Conservation (phyloP, 805 yeast species). For the Barnettozyma populi region DNA sequence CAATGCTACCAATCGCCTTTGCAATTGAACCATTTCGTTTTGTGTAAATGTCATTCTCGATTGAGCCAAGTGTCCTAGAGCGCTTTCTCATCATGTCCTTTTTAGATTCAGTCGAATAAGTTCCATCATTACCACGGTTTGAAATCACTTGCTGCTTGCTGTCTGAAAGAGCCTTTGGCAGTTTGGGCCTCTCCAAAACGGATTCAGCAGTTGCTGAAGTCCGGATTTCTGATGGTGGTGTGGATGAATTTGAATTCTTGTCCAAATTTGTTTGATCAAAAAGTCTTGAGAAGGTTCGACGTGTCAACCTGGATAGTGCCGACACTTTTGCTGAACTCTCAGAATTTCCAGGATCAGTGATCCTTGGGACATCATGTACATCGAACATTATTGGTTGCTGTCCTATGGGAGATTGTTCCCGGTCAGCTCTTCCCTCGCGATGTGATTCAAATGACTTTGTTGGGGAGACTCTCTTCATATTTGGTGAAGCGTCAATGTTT, state of each 20-base stretch:
- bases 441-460: conserved; percentile 15
- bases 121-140: neutral
- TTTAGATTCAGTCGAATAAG: neutral
- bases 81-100: conserved; percentile 20
- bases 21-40: conserved; percentile 34
- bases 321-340: conserved; percentile 8
- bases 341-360: conserved; percentile 6
- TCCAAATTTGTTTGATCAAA: conserved; percentile 10
- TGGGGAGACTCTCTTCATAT: conserved; percentile 17
- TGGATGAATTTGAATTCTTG: neutral
- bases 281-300: conserved; percentile 16
- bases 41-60: conserved; percentile 23
- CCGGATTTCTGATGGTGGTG: neutral
- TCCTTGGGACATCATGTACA: conserved; percentile 3
- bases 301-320: conserved; percentile 11
- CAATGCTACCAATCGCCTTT: conserved; percentile 32
- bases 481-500: conserved; percentile 9
- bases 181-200: conserved; percentile 8
- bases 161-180: conserved; percentile 15
- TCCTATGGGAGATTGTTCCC: neutral
- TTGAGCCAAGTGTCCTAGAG: conserved; percentile 23
- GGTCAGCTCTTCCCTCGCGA: neutral
- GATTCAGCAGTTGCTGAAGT: neutral
- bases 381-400: conserved; percentile 2
- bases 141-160: conserved; percentile 4